A percentile compares a stretch with the other conserved stretches of the same genome.
These are phyloP conservation scores for Byssochlamys sp. DNA, from an alignment of 2,329 filamentous ascomycete genomes.

Conservation along the genomic window DNA sequence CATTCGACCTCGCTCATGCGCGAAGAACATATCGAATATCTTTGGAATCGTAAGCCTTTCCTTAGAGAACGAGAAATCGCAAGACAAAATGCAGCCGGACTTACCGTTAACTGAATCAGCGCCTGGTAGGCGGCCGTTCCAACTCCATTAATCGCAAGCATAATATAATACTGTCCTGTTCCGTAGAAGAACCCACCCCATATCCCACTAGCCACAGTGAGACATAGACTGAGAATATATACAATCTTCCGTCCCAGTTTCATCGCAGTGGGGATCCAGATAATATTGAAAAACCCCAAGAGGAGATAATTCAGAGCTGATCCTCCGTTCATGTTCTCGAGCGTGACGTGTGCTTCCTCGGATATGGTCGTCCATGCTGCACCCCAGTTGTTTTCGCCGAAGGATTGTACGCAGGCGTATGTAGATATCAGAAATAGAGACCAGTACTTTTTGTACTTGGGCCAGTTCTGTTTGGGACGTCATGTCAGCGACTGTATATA, in stretches of 20 bases:
- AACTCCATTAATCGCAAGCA: conserved; percentile 22
- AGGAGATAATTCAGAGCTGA: conserved; percentile 30
- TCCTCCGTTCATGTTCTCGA: conserved; percentile 35
- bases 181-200: conserved; percentile 17
- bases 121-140: conserved; percentile 31
- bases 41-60: not conserved
- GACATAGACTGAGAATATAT: conserved; percentile 24
- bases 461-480: conserved; percentile 19
- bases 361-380: conserved; percentile 35
- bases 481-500: not conserved
- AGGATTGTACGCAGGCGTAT: conserved; percentile 26
- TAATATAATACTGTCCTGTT: conserved; percentile 21
- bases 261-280: conserved; percentile 27
- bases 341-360: conserved; percentile 26
- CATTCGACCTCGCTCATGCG: conserved; percentile 29
- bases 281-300: conserved; percentile 33
- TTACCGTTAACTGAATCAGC: conserved; percentile 30
- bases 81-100: not conserved
- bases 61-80: too few species aligned
- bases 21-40: conserved; percentile 33
- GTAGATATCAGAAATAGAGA: conserved; percentile 30
- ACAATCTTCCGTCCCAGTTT: conserved; percentile 26
- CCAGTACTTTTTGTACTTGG: conserved; percentile 30
- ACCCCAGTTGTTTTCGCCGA: conserved; percentile 27
- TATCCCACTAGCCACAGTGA: conserved; percentile 21